Conservation (phyloP, 352 stramenopile species). For the Phytophthora fragariae region DNA sequence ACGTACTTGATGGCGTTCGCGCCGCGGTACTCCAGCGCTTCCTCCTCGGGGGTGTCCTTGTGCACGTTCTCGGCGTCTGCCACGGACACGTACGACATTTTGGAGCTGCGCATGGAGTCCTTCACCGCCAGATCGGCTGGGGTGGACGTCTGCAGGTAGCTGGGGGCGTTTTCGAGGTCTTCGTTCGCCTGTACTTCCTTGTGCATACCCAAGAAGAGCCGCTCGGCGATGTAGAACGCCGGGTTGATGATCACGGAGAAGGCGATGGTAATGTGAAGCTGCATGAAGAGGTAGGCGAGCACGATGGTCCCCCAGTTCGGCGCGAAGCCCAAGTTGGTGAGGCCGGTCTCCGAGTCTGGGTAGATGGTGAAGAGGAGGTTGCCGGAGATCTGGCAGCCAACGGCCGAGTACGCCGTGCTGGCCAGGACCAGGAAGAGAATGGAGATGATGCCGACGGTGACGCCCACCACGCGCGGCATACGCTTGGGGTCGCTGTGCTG, state of each 20-base stretch:
- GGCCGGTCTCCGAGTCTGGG: constrained; percentile 24
- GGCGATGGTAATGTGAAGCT: constrained; percentile 64
- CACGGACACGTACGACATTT: constrained; percentile 17
- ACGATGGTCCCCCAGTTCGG: constrained; percentile 47
- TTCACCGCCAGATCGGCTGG: constrained; percentile 9
- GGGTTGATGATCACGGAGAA: constrained; percentile 59
- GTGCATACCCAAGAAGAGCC: constrained; percentile 61
- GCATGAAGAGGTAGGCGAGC: constrained; percentile 62
- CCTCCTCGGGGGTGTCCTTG: not conserved
- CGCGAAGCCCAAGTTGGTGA: constrained; percentile 50
- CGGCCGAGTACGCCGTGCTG: too few species aligned
- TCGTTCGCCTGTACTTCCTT: constrained; percentile 6
- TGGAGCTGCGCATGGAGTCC: constrained; percentile 12
- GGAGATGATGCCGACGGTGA: constrained; percentile 50
- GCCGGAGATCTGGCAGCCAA: too few species aligned
- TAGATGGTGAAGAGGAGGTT: too few species aligned
- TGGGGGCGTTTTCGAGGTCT: constrained; percentile 22
- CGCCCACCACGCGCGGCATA: constrained; percentile 57
- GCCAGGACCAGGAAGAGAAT: not conserved
- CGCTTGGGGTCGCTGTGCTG: constrained; percentile 56
- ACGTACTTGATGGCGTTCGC: constrained; percentile 42
- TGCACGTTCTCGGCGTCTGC: constrained; percentile 27
- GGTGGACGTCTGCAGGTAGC: constrained; percentile 11
- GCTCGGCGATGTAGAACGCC: constrained; percentile 60
- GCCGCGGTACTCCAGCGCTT: constrained; percentile 32